phyloP scores from a whole-genome alignment of 352 stramenopile species.

The Pelagophyceae sp. region DNA sequence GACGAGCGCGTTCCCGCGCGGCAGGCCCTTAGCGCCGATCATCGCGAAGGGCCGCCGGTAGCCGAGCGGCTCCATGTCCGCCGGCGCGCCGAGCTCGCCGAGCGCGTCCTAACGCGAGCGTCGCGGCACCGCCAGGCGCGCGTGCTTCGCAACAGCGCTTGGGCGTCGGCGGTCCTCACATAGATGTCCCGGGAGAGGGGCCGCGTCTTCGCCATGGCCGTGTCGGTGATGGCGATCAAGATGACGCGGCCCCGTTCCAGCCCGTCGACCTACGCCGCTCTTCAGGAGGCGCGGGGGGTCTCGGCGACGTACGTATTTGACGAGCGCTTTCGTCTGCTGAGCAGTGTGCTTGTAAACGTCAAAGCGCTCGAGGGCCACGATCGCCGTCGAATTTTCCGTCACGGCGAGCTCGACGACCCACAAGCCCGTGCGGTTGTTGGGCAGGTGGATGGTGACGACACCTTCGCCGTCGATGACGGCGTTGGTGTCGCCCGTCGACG shows the following conservation, averaged over 20 bases:
- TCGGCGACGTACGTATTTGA: too few relatives aligned
- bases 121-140: too few relatives aligned
- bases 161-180: too few relatives aligned
- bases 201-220: conserved; percentile 9
- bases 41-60: conserved; percentile 12
- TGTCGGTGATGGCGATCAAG: conserved; percentile 5
- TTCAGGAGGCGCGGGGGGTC: too few relatives aligned
- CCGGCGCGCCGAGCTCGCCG: background rate
- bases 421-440: background rate
- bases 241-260: background rate
- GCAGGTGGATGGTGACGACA: background rate
- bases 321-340: too few relatives aligned
- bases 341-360: background rate
- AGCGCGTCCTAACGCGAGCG: conserved; percentile 1
- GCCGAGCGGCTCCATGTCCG: conserved; percentile 6
- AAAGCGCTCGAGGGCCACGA: background rate
- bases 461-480: background rate
- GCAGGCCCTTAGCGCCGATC: conserved; percentile 15
- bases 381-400: too few relatives aligned
- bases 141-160: too few relatives aligned
- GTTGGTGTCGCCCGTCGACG: background rate
- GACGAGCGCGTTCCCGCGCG: too few relatives aligned
- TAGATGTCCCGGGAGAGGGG: background rate
- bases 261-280: background rate
- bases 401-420: background rate